Percentiles rank a stretch among this genome's conserved stretches.
Evolutionary conservation across 2,329 filamentous ascomycete species (phyloP).

Genomic region (Fusarium torulosum): DNA sequence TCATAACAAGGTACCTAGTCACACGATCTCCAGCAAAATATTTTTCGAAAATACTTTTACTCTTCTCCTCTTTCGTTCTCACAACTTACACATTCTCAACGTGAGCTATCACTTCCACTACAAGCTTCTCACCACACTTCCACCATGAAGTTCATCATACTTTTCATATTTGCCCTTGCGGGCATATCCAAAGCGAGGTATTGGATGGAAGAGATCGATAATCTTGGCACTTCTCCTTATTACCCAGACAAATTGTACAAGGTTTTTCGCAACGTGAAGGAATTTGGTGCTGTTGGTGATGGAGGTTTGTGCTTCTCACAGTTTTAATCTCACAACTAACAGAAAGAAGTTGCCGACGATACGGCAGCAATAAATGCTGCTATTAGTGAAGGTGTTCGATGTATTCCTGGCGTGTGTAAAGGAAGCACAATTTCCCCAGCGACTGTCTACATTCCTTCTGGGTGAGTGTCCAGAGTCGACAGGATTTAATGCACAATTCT

Average conservation of each 20-base stretch:
- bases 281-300: slow-evolving; percentile 50
- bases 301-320: slow-evolving; percentile 38
- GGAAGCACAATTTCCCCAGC: slow-evolving; percentile 54
- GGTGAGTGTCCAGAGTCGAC: slow-evolving; percentile 48
- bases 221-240: slow-evolving; percentile 48
- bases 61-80: neutral
- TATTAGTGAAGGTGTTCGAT: slow-evolving; percentile 45
- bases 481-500: slow-evolving; percentile 7
- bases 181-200: slow-evolving; percentile 31
- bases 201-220: slow-evolving; percentile 50
- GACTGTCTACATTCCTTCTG: slow-evolving; percentile 55
- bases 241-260: slow-evolving; percentile 47
- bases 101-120: neutral
- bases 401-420: slow-evolving; percentile 45
- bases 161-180: slow-evolving; percentile 29
- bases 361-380: slow-evolving; percentile 49
- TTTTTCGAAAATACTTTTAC: neutral
- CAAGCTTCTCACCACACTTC: neutral
- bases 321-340: slow-evolving; percentile 1
- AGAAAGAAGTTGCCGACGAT: slow-evolving; percentile 42
- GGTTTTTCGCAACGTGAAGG: slow-evolving; percentile 51
- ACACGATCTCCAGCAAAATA: neutral
- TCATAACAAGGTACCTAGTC: neutral
- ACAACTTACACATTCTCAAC: neutral
- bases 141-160: slow-evolving; percentile 35